Base-by-base conservation (phyloP, 192 early-diverging fungal genomes). In the Backusella tuberculispora region DNA sequence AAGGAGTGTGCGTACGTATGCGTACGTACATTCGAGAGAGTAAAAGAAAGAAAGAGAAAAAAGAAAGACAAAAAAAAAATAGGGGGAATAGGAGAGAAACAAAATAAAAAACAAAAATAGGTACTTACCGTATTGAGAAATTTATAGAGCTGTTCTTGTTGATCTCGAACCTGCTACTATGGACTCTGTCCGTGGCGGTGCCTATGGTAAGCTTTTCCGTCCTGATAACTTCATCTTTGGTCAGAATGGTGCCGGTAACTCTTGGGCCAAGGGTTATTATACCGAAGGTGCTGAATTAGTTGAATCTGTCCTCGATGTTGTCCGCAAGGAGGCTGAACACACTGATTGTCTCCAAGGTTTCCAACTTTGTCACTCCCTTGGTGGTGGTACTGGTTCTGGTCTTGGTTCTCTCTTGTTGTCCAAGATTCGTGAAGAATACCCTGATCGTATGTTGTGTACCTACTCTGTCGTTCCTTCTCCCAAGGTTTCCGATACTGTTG, bases 201-300 rank as follows among this genome's bases (percentile, higher is more conserved):
- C 88, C 64, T 93, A 91, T 76, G 94, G 92, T 63, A 84, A 93
- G 77, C 90, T 99, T 68, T 99, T 98, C 89, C 92, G 95, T 75
- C 96, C 96, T 26, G 97, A 99, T 81, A 99, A 98, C 91, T 97
- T 95, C 80, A 90, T 99, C 66, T 92, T 92, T 84, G 98, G 93
- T 21, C 94, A 97, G 83, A 93, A 87, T 73, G 98, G 98, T 76
- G 98, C 98, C 71, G 98, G 98, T 74, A 99, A 99, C 92, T 96
- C 96, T 85, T 99, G 98, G 98, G 98, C 98, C 73, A 98, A 97
- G 85, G 98, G 98, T 70, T 94, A 96, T 84, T 99, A 99, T 89
- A 99, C 98, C 38, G 98, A 99, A 85, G 98, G 98, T 80, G 97
- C 98, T 40, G 98, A 99, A 89, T 87, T 99, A 17, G 94, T 98